These are phyloP conservation scores for Phytopythium kandeliae DNA, from an alignment of 352 stramenopile genomes.

Conservation along the genomic window DNA sequence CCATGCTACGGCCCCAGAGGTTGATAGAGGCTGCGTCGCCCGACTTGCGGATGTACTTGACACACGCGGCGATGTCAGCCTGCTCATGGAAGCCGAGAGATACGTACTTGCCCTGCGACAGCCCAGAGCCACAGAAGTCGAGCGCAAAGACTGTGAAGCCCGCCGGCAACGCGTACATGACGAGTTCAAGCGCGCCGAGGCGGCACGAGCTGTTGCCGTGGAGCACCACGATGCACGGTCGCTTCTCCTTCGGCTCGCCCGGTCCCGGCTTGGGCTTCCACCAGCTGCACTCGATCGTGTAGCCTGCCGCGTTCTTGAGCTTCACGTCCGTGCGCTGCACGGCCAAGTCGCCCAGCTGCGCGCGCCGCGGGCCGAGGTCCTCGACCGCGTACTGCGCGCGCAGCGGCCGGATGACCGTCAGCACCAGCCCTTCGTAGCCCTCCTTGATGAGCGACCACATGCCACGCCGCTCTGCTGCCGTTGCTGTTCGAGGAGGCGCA, in stretches of 20 bases:
- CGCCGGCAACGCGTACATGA: slow-evolving; percentile 67
- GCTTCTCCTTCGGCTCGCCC: slow-evolving; percentile 20
- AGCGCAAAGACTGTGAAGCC: slow-evolving; percentile 81
- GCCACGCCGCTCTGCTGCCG: slow-evolving; percentile 41
- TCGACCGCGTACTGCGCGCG: slow-evolving; percentile 52
- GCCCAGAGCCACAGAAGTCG: slow-evolving; percentile 70
- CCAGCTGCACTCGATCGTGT: slow-evolving; percentile 83
- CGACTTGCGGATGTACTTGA: slow-evolving; percentile 57
- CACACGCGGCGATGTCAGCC: slow-evolving; percentile 60
- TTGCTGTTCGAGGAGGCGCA: no score
- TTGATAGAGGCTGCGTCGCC: slow-evolving; percentile 52
- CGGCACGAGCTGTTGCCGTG: slow-evolving; percentile 83
- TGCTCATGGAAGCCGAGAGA: slow-evolving; percentile 78
- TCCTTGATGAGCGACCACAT: slow-evolving; percentile 83
- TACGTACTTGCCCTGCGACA: slow-evolving; percentile 81
- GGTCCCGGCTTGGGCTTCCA: slow-evolving; percentile 50
- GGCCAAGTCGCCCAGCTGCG: slow-evolving; percentile 49
- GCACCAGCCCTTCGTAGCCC: slow-evolving; percentile 77
- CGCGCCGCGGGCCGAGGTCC: slow-evolving; percentile 57
- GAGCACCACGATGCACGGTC: slow-evolving; percentile 74
- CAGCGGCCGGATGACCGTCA: slow-evolving; percentile 72
- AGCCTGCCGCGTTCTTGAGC: slow-evolving; percentile 68
- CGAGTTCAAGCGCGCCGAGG: slow-evolving; percentile 65
- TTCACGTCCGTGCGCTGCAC: slow-evolving; percentile 63
- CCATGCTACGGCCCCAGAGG: slow-evolving; percentile 80